phyloP scores from a whole-genome alignment of 352 stramenopile genomes.

The Phytophthora podocarpi region DNA sequence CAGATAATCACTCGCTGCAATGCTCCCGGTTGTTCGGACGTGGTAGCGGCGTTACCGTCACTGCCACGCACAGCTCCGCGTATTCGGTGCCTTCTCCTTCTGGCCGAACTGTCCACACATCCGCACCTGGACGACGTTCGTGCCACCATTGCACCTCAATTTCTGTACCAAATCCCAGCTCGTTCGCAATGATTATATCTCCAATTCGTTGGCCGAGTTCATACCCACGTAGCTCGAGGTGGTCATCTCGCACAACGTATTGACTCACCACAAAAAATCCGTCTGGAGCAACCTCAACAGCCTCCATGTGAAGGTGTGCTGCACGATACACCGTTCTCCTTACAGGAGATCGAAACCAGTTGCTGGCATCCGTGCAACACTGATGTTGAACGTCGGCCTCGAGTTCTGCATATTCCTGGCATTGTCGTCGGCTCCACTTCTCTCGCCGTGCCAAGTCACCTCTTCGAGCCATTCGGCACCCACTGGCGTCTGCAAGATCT shows the following conservation, averaged over 20 bases:
- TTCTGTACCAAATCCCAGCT: neutral
- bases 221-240: neutral
- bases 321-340: neutral
- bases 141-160: neutral
- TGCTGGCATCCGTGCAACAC: neutral
- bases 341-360: neutral
- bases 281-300: neutral
- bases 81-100: neutral
- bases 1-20: neutral
- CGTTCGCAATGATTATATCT: neutral
- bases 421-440: neutral
- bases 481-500: neutral
- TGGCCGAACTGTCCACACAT: neutral
- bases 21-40: neutral
- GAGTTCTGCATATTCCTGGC: neutral
- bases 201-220: neutral
- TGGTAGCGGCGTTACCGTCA: neutral
- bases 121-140: neutral
- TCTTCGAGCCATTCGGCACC: neutral
- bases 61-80: neutral
- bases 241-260: neutral
- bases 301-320: neutral
- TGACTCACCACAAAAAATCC: neutral
- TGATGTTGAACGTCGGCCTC: neutral
- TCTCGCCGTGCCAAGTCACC: neutral